These are phyloP conservation scores for Wickerhamomyces sydowiorum DNA, from an alignment of 805 yeast species.

Conservation along the genomic window DNA sequence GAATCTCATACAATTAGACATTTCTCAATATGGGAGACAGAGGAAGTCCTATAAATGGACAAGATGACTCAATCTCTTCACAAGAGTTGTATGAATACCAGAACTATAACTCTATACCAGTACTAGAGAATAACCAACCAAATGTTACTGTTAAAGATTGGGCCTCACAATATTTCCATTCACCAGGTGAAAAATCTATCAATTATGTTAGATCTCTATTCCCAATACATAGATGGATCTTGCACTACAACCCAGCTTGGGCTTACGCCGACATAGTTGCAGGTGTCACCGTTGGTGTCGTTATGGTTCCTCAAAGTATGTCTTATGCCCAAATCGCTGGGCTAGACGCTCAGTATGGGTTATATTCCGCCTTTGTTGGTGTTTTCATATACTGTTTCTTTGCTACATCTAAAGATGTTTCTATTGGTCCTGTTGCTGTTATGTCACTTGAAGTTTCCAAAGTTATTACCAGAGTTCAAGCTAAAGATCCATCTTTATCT, in stretches of 20 bases:
- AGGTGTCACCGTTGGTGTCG: constrained; percentile 90
- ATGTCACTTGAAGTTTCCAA: constrained; percentile 85
- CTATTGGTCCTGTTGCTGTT: constrained; percentile 96
- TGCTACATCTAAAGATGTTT: constrained; percentile 93
- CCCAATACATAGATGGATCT: constrained; percentile 81
- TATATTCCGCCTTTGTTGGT: constrained; percentile 89
- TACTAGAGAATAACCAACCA: not conserved
- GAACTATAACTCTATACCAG: not conserved
- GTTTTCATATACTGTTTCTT: constrained; percentile 83
- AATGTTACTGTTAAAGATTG: constrained; percentile 7
- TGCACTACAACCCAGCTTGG: constrained; percentile 80
- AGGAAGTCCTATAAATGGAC: too few relatives aligned
- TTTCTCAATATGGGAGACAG: too few relatives aligned
- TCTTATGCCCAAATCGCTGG: constrained; percentile 88
- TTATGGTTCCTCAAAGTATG: constrained; percentile 93
- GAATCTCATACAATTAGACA: too few relatives aligned
- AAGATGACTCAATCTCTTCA: not conserved
- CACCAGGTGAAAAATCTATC: constrained; percentile 22
- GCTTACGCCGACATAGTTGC: constrained; percentile 78
- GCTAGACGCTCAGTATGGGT: constrained; percentile 75
- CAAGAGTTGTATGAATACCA: constrained; percentile 1
- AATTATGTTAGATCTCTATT: constrained; percentile 59
- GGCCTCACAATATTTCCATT: constrained; percentile 2
- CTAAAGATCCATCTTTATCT: constrained; percentile 38
- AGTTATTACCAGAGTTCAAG: constrained; percentile 61